Percentiles rank a stretch among this genome's conserved stretches.
Evolutionary conservation across 805 yeast genomes (phyloP).

Genomic region (Phaffomyces opuntiae): DNA sequence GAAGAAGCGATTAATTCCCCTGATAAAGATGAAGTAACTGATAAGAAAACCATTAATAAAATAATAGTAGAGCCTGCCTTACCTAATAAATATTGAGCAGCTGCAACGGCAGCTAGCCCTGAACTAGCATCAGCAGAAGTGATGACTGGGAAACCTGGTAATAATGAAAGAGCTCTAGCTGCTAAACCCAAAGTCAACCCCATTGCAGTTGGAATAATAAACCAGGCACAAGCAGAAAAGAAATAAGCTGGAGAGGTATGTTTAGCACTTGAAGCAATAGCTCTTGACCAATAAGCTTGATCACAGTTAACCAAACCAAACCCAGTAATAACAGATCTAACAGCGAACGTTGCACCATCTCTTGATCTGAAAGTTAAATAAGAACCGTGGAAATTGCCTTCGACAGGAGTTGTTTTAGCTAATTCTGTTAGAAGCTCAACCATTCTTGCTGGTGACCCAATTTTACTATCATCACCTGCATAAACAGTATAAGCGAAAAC

Average conservation of each 20-base stretch:
- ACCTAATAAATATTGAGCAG: slow-evolving; percentile 35
- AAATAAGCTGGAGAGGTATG: slow-evolving; percentile 32
- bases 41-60: slow-evolving; percentile 34
- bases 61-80: slow-evolving; percentile 35
- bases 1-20: slow-evolving; percentile 37
- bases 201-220: slow-evolving; percentile 32
- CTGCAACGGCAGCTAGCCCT: slow-evolving; percentile 37
- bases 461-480: slow-evolving; percentile 35
- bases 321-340: slow-evolving; percentile 28
- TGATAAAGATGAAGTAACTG: slow-evolving; percentile 35
- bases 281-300: slow-evolving; percentile 36
- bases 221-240: slow-evolving; percentile 34
- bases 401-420: slow-evolving; percentile 27
- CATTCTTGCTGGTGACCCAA: slow-evolving; percentile 39
- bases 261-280: slow-evolving; percentile 33
- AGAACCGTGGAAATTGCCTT: slow-evolving; percentile 28
- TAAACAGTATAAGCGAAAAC: slow-evolving; percentile 29
- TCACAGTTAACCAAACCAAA: slow-evolving; percentile 30
- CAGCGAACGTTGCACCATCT: slow-evolving; percentile 26
- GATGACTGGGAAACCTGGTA: slow-evolving; percentile 30
- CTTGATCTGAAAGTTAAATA: slow-evolving; percentile 31
- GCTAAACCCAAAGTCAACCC: slow-evolving; percentile 32
- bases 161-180: slow-evolving; percentile 28
- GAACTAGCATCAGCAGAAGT: slow-evolving; percentile 27
- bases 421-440: slow-evolving; percentile 34